Conservation (phyloP, 2,329 filamentous ascomycete species). For the Aaosphaeria arxii region DNA sequence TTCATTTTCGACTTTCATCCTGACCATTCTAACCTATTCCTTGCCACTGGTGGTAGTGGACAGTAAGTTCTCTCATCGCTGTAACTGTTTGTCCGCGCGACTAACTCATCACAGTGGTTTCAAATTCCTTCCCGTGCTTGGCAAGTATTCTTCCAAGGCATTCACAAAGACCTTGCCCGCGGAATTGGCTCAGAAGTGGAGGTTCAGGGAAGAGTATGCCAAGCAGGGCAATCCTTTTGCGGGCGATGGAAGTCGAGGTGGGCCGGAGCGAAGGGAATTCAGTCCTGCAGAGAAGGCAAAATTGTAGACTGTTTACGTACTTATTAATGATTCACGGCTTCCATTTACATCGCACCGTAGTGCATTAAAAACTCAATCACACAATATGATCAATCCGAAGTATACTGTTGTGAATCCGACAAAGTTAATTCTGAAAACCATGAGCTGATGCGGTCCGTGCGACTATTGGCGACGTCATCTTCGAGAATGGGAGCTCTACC, state of each 20-base stretch:
- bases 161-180: slow-evolving; percentile 2
- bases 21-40: slow-evolving; percentile 55
- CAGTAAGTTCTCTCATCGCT: slow-evolving; percentile 37
- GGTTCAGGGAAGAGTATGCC: slow-evolving; percentile 6
- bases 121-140: slow-evolving; percentile 18
- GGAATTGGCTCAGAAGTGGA: slow-evolving; percentile 8
- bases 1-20: slow-evolving; percentile 72
- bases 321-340: no score
- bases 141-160: slow-evolving; percentile 7
- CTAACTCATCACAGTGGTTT: slow-evolving; percentile 10
- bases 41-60: slow-evolving; percentile 62
- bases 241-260: slow-evolving; percentile 12
- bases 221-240: slow-evolving; percentile 2
- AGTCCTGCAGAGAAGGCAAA: slow-evolving; percentile 2
- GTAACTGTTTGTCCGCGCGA: no score
- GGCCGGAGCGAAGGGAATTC: slow-evolving; percentile 6
- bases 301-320: not conserved
- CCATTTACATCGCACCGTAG: no score
- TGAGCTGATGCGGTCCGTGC: no score
- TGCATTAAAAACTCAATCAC: no score
- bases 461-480: no score
- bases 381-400: no score
- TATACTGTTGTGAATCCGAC: no score
- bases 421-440: no score
- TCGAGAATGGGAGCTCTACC: no score